Evolutionary conservation across 192 early-diverging fungal genomes (phyloP).

Genomic region (Geranomyces variabilis): DNA sequence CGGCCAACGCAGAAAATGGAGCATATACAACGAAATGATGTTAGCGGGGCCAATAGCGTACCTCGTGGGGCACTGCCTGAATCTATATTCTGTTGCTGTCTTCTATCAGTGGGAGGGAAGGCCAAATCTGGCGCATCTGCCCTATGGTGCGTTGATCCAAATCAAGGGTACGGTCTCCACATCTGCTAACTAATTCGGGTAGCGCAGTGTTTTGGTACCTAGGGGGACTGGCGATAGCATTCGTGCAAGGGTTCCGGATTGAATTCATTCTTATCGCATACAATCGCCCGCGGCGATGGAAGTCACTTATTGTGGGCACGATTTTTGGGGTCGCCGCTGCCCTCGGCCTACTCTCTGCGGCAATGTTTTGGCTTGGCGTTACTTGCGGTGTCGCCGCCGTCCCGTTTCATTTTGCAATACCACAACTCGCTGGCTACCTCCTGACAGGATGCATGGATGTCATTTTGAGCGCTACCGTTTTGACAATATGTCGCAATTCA

Average conservation of each 20-base stretch:
- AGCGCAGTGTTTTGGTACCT: constrained; percentile 17
- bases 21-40: constrained; percentile 6
- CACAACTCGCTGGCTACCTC: background rate
- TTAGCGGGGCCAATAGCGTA: background rate
- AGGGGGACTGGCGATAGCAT: background rate
- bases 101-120: constrained; percentile 12
- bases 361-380: background rate
- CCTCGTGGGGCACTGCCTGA: background rate
- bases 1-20: background rate
- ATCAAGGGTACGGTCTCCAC: background rate
- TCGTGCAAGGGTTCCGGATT: constrained; percentile 27
- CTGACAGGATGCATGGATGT: background rate
- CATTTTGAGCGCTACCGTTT: background rate
- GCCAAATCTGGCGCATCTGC: constrained; percentile 5
- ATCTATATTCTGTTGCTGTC: constrained; percentile 2
- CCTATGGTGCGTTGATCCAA: constrained; percentile 6
- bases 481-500: constrained; percentile 5
- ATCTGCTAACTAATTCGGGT: too few relatives aligned
- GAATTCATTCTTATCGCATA: constrained; percentile 21
- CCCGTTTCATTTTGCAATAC: constrained; percentile 2
- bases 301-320: background rate
- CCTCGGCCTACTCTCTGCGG: background rate
- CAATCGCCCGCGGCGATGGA: constrained; percentile 18
- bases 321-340: background rate
- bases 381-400: background rate